Evolutionary conservation across 768 basidiomycete genomes (phyloP).

Genomic region (Rhizopogon vesiculosus): DNA sequence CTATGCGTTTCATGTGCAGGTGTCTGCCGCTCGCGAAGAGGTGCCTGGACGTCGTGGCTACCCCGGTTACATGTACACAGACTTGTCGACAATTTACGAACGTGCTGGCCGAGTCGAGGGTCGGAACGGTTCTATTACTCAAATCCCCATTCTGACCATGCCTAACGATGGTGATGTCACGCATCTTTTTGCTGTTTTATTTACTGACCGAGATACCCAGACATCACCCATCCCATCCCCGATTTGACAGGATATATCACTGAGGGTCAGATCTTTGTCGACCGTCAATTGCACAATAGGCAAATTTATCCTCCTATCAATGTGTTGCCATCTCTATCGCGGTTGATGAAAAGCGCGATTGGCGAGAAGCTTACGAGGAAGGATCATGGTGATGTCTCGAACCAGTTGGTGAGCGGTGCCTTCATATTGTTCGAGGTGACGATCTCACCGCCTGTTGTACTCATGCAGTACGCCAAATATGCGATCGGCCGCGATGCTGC

Average conservation of each 20-base stretch:
- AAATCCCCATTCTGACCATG: slow-evolving; percentile 99
- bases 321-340: slow-evolving; percentile 95
- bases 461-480: slow-evolving; percentile 88
- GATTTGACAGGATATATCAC: slow-evolving; percentile 99
- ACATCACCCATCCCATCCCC: slow-evolving; percentile 99
- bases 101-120: slow-evolving; percentile 98
- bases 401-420: slow-evolving; percentile 76
- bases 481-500: slow-evolving; percentile 97
- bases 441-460: slow-evolving; percentile 7
- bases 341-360: slow-evolving; percentile 99
- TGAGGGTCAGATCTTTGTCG: slow-evolving; percentile 98
- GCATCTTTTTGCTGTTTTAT: slow-evolving; percentile 9
- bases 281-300: slow-evolving; percentile 93
- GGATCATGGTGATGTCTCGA: slow-evolving; percentile 99
- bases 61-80: slow-evolving; percentile 98
- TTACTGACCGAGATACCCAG: slow-evolving; percentile 39
- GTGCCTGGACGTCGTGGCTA: slow-evolving; percentile 99
- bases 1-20: slow-evolving; percentile 26
- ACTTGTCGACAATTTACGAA: slow-evolving; percentile 99
- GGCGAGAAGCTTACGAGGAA: slow-evolving; percentile 96
- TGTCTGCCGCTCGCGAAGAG: slow-evolving; percentile 98
- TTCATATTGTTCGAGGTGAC: slow-evolving; percentile 11
- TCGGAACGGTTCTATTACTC: slow-evolving; percentile 97
- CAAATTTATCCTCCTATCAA: slow-evolving; percentile 99
- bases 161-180: slow-evolving; percentile 87